A percentile compares a stretch with the other conserved stretches of the same genome.
These are phyloP conservation scores for Penicillium sp. DNA, from an alignment of 2,329 filamentous ascomycete species.

Conservation along the genomic window DNA sequence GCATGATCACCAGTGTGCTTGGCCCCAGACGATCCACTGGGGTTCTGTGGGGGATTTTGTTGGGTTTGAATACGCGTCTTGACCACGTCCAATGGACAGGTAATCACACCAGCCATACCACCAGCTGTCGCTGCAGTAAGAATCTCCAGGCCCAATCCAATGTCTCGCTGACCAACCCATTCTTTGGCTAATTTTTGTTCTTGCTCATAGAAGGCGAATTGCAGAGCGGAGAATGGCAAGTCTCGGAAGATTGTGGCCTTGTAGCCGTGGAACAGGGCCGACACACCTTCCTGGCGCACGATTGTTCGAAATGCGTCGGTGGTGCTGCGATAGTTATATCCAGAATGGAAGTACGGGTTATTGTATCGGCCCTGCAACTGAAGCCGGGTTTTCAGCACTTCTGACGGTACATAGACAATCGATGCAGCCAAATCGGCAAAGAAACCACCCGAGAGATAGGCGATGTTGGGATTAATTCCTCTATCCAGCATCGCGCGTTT, in stretches of 20 bases:
- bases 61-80: constrained; percentile 97
- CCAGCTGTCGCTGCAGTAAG: constrained; percentile 86
- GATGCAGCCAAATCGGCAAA: constrained; percentile 89
- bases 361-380: constrained; percentile 94
- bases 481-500: constrained; percentile 85
- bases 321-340: constrained; percentile 92
- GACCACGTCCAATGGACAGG: constrained; percentile 93
- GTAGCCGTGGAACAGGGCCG: constrained; percentile 93
- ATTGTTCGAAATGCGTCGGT: constrained; percentile 84
- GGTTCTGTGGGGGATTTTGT: constrained; percentile 56
- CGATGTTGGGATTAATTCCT: constrained; percentile 76
- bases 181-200: constrained; percentile 78
- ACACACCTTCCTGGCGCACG: constrained; percentile 74
- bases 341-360: constrained; percentile 89
- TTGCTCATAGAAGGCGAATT: constrained; percentile 98
- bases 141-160: constrained; percentile 82
- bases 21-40: constrained; percentile 19
- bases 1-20: constrained; percentile 31
- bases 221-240: constrained; percentile 90
- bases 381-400: constrained; percentile 94
- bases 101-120: constrained; percentile 89
- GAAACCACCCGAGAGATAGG: constrained; percentile 87
- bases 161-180: constrained; percentile 77
- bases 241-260: constrained; percentile 94
- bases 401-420: constrained; percentile 91